Percentiles rank a stretch among this genome's conserved stretches.
Conservation (phyloP, 257 asterid genomes). For the Scutellaria baicalensis region DNA sequence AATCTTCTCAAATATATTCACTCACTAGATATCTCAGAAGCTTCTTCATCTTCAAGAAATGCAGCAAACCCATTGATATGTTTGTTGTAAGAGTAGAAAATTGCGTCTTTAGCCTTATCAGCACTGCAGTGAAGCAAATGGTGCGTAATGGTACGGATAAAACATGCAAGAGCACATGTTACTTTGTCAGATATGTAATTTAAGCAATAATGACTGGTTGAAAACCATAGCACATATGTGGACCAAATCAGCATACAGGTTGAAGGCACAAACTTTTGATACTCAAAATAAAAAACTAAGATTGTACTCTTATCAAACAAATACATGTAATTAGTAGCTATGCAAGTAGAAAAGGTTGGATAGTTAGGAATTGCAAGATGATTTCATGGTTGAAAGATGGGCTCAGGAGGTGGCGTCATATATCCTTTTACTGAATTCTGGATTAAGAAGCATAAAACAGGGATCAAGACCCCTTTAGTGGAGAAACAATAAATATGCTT, state of each 20-base stretch:
- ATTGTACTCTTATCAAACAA: neutral
- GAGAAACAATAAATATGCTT: neutral
- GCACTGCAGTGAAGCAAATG: slow-evolving; percentile 98
- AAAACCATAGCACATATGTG: neutral
- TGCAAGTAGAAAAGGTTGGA: neutral
- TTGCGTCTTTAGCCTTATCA: no score
- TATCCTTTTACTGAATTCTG: neutral
- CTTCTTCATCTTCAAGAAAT: no score
- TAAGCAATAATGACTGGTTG: neutral
- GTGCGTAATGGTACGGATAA: slow-evolving; percentile 97
- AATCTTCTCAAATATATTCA: no score
- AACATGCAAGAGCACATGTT: slow-evolving; percentile 49
- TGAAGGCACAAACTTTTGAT: slow-evolving; percentile 4
- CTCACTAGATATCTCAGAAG: no score
- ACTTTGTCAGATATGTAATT: slow-evolving; percentile 12
- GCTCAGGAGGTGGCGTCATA: neutral
- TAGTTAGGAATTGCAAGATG: neutral
- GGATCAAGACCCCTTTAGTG: neutral
- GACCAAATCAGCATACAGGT: neutral
- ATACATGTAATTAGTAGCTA: neutral
- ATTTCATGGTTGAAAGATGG: neutral
- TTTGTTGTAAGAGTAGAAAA: no score
- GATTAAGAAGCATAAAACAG: neutral
- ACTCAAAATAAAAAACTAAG: neutral
- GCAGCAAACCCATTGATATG: no score